Evolutionary conservation across 768 basidiomycete species (phyloP), one percentile per base, ranked within the genome.

Genomic region (Trametes maxima): DNA sequence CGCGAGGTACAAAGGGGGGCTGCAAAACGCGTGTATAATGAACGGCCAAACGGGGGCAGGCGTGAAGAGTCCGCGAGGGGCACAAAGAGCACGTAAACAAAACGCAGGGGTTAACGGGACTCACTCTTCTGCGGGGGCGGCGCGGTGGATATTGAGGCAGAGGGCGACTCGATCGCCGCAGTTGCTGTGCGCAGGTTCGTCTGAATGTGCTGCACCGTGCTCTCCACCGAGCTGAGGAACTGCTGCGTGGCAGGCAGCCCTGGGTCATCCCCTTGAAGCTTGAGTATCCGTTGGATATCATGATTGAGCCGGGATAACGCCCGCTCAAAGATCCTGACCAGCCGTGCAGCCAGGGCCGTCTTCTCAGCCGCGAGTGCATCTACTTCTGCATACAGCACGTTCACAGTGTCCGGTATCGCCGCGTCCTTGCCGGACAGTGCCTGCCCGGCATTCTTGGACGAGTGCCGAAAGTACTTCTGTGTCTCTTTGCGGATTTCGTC

Each of bases 221-320:
- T 79, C 33, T 59, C 62, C 17, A 61, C 66, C 19, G 60, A 64
- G 43, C 55, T 58, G 45, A 65, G 60, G 68, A 68, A 61, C 60
- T 74, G 54, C 62, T 68, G 55, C 51, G 72, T 73, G 43, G 71
- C 69, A 13, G 60, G 62, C 69, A 70, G 37, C 19, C 73, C 74
- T 17, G 75, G 74, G 45, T 77, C 78, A 51, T 82, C 80, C 19
- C 80, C 80, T 64, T 80, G 80, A 42, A 81, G 63, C 39, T 76
- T 70, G 28, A 81, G 73, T 22, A 81, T 80, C 28, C 73, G 72
- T 17, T 69, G 71, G 2, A 84, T 71, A 63, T 84, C 82, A 55
- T 78, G 68, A 40, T 84, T 82, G 46, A 84, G 69, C 16, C 80
- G 73, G 17, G 80, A 78, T 47, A 77, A 75, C 35, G 82, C 81